These are phyloP conservation scores for Carex parvula DNA, from an alignment of 176 grass and related monocot species.

Conservation along the genomic window DNA sequence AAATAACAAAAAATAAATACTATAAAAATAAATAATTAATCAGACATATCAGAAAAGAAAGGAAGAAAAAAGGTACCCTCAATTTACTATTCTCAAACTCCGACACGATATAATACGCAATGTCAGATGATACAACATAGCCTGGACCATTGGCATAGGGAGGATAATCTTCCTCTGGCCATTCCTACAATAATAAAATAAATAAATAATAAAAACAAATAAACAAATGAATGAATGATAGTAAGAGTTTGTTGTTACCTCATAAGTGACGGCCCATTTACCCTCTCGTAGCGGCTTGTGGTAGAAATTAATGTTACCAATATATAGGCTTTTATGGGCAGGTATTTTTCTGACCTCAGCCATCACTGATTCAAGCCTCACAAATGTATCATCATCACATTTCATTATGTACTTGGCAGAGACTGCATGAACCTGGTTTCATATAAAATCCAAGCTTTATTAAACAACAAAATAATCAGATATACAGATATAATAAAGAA, in stretches of 20 bases:
- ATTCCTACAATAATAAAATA: constrained; percentile 59
- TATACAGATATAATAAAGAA: neutral
- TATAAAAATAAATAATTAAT: constrained; percentile 15
- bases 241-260: constrained; percentile 44
- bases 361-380: constrained; percentile 80
- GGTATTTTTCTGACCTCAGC: constrained; percentile 60
- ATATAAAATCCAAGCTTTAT: too few species aligned
- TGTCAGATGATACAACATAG: constrained; percentile 84
- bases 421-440: constrained; percentile 60
- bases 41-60: neutral
- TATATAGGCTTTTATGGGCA: constrained; percentile 56
- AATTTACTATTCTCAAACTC: constrained; percentile 74
- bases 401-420: constrained; percentile 97
- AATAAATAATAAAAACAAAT: constrained; percentile 23
- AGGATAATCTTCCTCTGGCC: constrained; percentile 95
- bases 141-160: constrained; percentile 97
- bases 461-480: neutral
- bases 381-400: constrained; percentile 93
- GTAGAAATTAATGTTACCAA: constrained; percentile 94
- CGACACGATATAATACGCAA: constrained; percentile 68
- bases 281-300: constrained; percentile 88
- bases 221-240: neutral
- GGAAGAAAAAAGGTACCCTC: constrained; percentile 45
- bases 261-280: constrained; percentile 96
- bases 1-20: neutral